These are phyloP conservation scores for Isoetes taiwanensis DNA, from an alignment of 75 land plant species.

Conservation along the genomic window DNA sequence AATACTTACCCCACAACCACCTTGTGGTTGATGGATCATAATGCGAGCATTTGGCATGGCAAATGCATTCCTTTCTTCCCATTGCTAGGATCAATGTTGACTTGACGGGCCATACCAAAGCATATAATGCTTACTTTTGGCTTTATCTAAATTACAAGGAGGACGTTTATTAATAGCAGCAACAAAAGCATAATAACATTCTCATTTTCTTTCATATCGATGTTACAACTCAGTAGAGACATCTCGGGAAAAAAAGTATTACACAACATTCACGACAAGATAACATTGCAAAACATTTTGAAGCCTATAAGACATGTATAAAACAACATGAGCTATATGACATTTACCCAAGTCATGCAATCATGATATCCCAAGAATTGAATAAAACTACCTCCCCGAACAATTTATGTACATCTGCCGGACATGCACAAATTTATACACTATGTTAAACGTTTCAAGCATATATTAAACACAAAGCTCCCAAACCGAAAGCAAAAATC, in stretches of 20 bases:
- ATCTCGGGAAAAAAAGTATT: no score
- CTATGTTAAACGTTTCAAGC: no score
- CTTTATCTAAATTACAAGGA: conserved; percentile 48
- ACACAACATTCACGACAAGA: no score
- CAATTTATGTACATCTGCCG: conserved; percentile 76
- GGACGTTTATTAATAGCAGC: background rate
- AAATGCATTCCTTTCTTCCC: conserved; percentile 97
- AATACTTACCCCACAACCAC: conserved; percentile 73
- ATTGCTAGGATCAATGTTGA: conserved; percentile 81
- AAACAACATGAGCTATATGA: no score
- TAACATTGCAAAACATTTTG: no score
- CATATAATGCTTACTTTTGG: conserved; percentile 97
- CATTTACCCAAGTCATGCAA: conserved; percentile 93
- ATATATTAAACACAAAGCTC: no score
- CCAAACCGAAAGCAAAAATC: no score
- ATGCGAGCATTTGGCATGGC: conserved; percentile 97
- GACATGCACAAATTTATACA: background rate
- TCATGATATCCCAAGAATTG: conserved; percentile 85
- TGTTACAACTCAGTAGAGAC: no score
- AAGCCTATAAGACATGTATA: background rate
- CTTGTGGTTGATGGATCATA: conserved; percentile 95
- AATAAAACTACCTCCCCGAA: conserved; percentile 90
- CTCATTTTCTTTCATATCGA: no score
- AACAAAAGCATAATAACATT: background rate
- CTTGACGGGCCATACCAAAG: conserved; percentile 93